phyloP scores from a whole-genome alignment of 768 basidiomycete species.

The Tricholoma flavovirens region DNA sequence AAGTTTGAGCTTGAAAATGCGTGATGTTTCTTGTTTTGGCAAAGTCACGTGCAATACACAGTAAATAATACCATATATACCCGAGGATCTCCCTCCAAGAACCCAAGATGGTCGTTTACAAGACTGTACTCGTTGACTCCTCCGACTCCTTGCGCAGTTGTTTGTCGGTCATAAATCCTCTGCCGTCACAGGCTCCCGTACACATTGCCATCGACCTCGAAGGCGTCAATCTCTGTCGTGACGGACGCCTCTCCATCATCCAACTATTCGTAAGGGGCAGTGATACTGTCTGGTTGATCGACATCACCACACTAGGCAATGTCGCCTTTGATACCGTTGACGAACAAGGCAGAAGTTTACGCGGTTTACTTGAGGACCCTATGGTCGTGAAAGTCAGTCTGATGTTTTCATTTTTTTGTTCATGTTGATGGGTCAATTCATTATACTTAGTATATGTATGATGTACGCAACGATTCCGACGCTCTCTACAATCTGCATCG shows the following conservation, averaged over 20 bases:
- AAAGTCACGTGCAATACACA: no score
- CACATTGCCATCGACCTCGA: background rate
- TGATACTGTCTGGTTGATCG: background rate
- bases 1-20: no score
- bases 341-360: background rate
- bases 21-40: no score
- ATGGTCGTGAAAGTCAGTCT: background rate
- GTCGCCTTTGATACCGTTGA: background rate
- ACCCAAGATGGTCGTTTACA: background rate
- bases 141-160: background rate
- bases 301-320: background rate
- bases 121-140: background rate
- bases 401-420: background rate
- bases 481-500: background rate
- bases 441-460: background rate
- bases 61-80: no score
- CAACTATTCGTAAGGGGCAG: background rate
- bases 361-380: background rate
- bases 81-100: no score
- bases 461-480: background rate
- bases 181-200: background rate
- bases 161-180: background rate
- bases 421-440: background rate
- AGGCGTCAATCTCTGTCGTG: background rate
- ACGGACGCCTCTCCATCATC: background rate